Percentiles rank a stretch among this genome's conserved stretches.
Conservation (phyloP, 768 basidiomycete genomes). For the Lactarius quietus region DNA sequence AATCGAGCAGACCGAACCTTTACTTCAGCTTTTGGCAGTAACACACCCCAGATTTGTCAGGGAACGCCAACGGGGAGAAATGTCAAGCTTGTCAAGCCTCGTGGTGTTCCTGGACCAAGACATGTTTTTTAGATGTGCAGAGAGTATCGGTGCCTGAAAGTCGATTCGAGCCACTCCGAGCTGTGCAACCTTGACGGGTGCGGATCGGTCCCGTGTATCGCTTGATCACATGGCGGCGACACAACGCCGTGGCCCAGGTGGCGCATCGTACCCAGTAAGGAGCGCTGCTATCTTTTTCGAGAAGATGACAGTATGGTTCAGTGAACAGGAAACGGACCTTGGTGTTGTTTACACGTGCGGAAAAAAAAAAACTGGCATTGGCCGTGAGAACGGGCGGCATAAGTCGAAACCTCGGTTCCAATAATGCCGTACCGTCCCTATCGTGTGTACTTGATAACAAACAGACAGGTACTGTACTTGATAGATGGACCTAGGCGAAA, state of each 20-base stretch:
- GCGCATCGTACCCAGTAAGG: neutral
- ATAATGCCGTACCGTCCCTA: neutral
- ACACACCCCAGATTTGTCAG: neutral
- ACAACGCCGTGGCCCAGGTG: neutral
- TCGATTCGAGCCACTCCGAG: neutral
- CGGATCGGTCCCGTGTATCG: neutral
- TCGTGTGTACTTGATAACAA: neutral
- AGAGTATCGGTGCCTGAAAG: slow-evolving; percentile 8
- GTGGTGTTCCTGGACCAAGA: neutral
- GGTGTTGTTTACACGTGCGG: neutral
- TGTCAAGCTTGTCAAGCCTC: neutral
- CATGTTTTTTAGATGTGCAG: neutral
- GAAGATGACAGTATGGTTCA: neutral
- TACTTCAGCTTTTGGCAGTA: neutral
- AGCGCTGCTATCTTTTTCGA: neutral
- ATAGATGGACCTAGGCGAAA: neutral
- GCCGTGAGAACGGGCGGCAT: neutral
- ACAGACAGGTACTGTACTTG: neutral
- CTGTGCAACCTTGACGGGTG: neutral
- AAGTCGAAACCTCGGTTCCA: neutral
- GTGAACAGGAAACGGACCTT: neutral
- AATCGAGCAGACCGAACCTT: neutral
- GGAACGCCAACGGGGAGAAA: neutral
- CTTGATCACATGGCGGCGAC: neutral
- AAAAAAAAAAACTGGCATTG: neutral